Evolutionary conservation across 495 filamentous ascomycete species (phyloP).

Genomic region (Xylaria grammica): DNA sequence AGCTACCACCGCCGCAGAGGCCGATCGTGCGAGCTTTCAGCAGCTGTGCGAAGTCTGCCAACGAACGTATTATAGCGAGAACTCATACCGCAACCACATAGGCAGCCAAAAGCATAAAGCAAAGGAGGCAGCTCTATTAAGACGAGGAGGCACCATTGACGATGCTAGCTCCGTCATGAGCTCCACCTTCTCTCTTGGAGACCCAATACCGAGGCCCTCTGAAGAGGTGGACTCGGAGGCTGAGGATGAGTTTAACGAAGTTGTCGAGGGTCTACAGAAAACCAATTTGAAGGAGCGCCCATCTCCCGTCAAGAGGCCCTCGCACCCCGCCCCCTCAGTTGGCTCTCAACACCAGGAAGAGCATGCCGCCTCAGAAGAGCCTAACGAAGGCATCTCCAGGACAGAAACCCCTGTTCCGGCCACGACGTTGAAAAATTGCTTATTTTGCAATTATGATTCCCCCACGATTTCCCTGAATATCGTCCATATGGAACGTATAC

Average conservation of each 20-base stretch:
- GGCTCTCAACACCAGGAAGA: conserved; percentile 48
- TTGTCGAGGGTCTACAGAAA: conserved; percentile 78
- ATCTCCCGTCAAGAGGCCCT: conserved; percentile 58
- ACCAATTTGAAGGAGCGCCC: conserved; percentile 67
- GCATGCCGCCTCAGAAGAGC: conserved; percentile 39
- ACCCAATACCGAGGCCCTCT: conserved; percentile 64
- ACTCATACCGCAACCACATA: conserved; percentile 91
- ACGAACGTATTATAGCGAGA: conserved; percentile 94
- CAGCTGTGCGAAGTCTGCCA: conserved; percentile 81
- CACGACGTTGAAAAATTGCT: conserved; percentile 67
- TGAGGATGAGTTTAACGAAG: conserved; percentile 76
- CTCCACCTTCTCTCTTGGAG: conserved; percentile 88
- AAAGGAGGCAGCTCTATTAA: conserved; percentile 53
- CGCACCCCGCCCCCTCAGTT: conserved; percentile 61
- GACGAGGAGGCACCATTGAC: conserved; percentile 55
- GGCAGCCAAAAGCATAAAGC: conserved; percentile 89
- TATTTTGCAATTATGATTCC: conserved; percentile 89
- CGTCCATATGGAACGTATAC: conserved; percentile 86
- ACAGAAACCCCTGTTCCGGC: conserved; percentile 41
- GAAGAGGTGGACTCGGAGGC: conserved; percentile 64
- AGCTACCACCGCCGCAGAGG: conserved; percentile 78
- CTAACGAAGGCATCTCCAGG: conserved; percentile 41
- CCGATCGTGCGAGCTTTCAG: conserved; percentile 88
- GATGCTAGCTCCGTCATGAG: conserved; percentile 86
- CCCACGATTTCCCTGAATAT: conserved; percentile 74